These are phyloP conservation scores for Sporothrix sp. DNA, from an alignment of 2,329 filamentous ascomycete species.

Conservation along the genomic window DNA sequence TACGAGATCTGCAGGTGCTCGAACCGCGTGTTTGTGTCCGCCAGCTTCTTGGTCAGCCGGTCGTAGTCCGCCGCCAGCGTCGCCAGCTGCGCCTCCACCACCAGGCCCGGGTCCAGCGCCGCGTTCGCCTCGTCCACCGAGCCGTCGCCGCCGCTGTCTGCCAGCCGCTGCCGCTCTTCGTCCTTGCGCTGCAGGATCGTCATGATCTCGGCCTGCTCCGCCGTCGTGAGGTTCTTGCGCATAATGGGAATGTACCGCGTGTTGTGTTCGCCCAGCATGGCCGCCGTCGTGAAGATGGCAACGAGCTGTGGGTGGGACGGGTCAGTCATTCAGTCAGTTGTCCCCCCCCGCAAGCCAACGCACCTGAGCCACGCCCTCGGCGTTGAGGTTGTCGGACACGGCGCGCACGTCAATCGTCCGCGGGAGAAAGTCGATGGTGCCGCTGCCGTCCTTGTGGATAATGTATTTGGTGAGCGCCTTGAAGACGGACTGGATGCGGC, in stretches of 20 bases:
- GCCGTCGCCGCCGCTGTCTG: constrained; percentile 29
- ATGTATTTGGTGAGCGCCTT: constrained; percentile 75
- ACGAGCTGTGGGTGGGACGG: constrained; percentile 14
- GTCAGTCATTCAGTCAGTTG: no score
- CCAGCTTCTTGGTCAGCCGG: constrained; percentile 44
- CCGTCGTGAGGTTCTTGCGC: constrained; percentile 23
- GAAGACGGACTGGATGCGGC: constrained; percentile 84
- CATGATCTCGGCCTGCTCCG: constrained; percentile 36
- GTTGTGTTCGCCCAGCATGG: constrained; percentile 24
- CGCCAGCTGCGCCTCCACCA: constrained; percentile 47
- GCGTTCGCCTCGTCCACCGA: constrained; percentile 30
- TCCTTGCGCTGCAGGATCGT: constrained; percentile 40
- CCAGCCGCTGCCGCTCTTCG: constrained; percentile 29
- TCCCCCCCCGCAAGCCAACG: no score
- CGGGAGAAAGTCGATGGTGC: constrained; percentile 18
- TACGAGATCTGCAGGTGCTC: constrained; percentile 52
- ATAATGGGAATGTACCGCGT: constrained; percentile 25
- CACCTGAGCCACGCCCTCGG: constrained; percentile 16
- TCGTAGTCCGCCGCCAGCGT: constrained; percentile 42
- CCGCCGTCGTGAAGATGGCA: constrained; percentile 31
- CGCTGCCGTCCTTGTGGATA: constrained; percentile 22
- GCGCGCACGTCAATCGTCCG: constrained; percentile 18
- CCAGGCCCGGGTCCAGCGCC: constrained; percentile 43
- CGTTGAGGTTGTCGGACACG: constrained; percentile 18
- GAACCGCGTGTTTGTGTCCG: constrained; percentile 49